Evolutionary conservation across 1,284 basidiomycete genomes (phyloP).

Genomic region (Puccinia novopanici): DNA sequence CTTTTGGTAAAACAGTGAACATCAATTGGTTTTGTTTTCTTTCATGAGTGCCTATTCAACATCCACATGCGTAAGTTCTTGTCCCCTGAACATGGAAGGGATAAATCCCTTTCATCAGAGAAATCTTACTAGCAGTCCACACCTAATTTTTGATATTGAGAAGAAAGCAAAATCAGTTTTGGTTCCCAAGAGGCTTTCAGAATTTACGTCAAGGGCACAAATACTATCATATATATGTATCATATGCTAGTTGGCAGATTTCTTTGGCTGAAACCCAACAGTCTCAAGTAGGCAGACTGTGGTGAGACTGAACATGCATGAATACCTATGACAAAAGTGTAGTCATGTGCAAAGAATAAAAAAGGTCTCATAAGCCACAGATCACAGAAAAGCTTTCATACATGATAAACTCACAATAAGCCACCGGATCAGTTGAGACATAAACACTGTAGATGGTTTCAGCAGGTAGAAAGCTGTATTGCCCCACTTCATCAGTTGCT

Average conservation of each 20-base stretch:
- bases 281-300: neutral
- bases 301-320: slow-evolving; percentile 46
- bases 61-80: neutral
- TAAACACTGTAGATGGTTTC: slow-evolving; percentile 57
- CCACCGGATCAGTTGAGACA: slow-evolving; percentile 60
- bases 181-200: neutral
- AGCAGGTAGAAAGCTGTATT: slow-evolving; percentile 55
- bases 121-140: slow-evolving; percentile 33
- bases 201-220: neutral
- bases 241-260: no score
- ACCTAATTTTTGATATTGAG: neutral
- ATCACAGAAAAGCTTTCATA: slow-evolving; percentile 36
- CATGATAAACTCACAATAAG: slow-evolving; percentile 57
- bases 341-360: neutral
- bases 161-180: neutral
- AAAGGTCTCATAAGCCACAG: neutral
- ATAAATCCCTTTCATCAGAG: neutral
- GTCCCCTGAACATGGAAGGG: neutral
- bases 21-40: slow-evolving; percentile 40
- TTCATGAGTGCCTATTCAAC: slow-evolving; percentile 33
- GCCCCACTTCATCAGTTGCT: slow-evolving; percentile 55
- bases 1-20: slow-evolving; percentile 33
- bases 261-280: no score
- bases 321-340: slow-evolving; percentile 26
- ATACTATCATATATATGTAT: no score